These are phyloP conservation scores for Lactarius hatsudake DNA, from an alignment of 768 basidiomycete species.

Conservation along the genomic window DNA sequence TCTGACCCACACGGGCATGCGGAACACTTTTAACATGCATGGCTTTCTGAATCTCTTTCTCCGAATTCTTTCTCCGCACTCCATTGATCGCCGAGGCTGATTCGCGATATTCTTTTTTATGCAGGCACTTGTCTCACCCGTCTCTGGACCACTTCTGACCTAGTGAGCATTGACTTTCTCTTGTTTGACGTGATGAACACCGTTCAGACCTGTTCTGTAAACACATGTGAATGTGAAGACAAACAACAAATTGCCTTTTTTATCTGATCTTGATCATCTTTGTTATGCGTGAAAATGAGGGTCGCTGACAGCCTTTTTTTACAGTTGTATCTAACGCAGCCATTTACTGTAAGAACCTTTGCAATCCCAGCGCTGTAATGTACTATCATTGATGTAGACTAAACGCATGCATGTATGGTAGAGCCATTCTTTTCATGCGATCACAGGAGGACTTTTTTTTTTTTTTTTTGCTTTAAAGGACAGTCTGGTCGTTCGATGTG, in stretches of 20 bases:
- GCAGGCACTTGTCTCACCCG: background rate
- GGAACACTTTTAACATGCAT: constrained; percentile 49
- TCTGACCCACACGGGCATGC: constrained; percentile 54
- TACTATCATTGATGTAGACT: constrained; percentile 20
- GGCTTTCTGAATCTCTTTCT: constrained; percentile 55
- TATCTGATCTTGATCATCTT: constrained; percentile 19
- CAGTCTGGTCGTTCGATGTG: background rate
- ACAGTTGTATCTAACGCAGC: background rate
- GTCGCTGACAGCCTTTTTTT: background rate
- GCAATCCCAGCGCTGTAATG: constrained; percentile 8
- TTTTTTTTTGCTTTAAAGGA: background rate
- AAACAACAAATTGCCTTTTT: constrained; percentile 54
- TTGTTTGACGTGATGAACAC: constrained; percentile 44
- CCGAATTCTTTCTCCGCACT: constrained; percentile 14
- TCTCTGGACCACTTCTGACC: background rate
- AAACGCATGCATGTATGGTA: constrained; percentile 13
- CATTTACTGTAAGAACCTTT: constrained; percentile 3
- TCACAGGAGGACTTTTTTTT: background rate
- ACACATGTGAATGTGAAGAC: constrained; percentile 44
- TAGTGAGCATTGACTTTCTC: constrained; percentile 23
- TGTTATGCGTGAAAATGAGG: background rate
- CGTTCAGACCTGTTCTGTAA: constrained; percentile 69
- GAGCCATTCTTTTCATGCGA: constrained; percentile 11
- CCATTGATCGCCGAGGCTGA: constrained; percentile 16
- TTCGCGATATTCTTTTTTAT: constrained; percentile 19